Percentiles rank a stretch among this genome's conserved stretches.
Evolutionary conservation across 1,139 yeast species (phyloP).

Genomic region (Wickerhamiella infanticola): DNA sequence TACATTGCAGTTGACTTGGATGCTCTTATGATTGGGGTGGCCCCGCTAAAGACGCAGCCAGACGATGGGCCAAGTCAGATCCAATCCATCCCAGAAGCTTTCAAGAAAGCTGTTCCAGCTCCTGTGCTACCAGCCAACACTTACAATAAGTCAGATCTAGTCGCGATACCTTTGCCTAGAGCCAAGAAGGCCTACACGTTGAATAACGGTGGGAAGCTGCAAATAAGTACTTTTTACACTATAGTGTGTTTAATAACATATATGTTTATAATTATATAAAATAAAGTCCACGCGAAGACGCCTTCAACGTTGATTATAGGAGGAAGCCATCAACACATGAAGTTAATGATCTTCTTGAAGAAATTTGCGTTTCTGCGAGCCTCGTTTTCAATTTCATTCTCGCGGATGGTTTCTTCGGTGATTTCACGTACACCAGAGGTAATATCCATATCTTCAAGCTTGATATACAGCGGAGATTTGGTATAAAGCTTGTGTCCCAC

Average conservation of each 20-base stretch:
- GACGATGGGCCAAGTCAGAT: no score
- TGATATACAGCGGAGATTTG: conserved; percentile 17
- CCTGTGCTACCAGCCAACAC: no score
- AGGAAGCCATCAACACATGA: conserved; percentile 29
- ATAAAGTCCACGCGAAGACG: no score
- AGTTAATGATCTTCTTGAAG: conserved; percentile 25
- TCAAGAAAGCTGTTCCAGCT: no score
- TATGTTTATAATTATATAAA: no score
- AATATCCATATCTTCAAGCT: conserved; percentile 39
- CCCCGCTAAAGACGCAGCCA: background rate
- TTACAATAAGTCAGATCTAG: no score
- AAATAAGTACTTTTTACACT: no score
- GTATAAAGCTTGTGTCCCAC: conserved; percentile 34
- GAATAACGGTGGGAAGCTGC: no score
- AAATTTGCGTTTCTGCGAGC: conserved; percentile 25
- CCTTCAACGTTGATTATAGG: background rate
- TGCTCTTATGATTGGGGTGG: background rate
- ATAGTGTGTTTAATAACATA: no score
- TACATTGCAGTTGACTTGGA: conserved; percentile 2
- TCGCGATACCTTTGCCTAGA: no score
- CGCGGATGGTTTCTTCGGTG: conserved; percentile 35
- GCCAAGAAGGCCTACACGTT: no score
- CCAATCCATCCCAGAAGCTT: no score
- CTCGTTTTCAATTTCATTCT: conserved; percentile 32
- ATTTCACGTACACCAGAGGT: conserved; percentile 39